Conservation (phyloP, 1,284 basidiomycete genomes). For the Ceratobasidium sp. region DNA sequence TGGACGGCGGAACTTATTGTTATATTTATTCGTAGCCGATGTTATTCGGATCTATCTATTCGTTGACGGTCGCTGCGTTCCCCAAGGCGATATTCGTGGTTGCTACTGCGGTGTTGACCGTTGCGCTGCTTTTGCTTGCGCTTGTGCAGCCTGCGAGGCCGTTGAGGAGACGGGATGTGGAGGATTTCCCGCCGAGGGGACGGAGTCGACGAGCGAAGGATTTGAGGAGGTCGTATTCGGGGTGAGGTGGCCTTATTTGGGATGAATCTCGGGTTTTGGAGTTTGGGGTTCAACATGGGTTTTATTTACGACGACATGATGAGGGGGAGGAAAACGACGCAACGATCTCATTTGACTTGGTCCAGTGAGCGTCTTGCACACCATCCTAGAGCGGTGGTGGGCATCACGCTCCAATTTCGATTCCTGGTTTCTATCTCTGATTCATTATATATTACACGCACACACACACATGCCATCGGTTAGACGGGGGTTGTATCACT, state of each 20-base stretch:
- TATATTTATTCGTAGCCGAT: conserved; percentile 65
- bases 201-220: conserved; percentile 37
- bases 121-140: conserved; percentile 64
- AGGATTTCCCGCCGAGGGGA: conserved; percentile 39
- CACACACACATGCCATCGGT: not conserved
- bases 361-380: conserved; percentile 26
- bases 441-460: conserved; percentile 11
- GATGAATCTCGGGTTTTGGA: not conserved
- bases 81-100: conserved; percentile 76
- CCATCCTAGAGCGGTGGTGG: conserved; percentile 14
- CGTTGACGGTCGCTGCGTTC: conserved; percentile 71
- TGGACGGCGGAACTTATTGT: not conserved
- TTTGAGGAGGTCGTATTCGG: conserved; percentile 21
- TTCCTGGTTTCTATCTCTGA: not conserved
- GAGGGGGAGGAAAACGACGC: not conserved
- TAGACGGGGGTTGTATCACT: conserved; percentile 13
- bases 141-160: conserved; percentile 65
- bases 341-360: conserved; percentile 4
- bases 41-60: conserved; percentile 77
- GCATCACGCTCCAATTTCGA: conserved; percentile 26
- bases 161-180: conserved; percentile 44
- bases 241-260: not conserved
- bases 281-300: too few species aligned
- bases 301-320: not conserved
- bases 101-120: conserved; percentile 66